Evolutionary conservation across 495 filamentous ascomycete species (phyloP).

Genomic region (Penicillium odoratum): DNA sequence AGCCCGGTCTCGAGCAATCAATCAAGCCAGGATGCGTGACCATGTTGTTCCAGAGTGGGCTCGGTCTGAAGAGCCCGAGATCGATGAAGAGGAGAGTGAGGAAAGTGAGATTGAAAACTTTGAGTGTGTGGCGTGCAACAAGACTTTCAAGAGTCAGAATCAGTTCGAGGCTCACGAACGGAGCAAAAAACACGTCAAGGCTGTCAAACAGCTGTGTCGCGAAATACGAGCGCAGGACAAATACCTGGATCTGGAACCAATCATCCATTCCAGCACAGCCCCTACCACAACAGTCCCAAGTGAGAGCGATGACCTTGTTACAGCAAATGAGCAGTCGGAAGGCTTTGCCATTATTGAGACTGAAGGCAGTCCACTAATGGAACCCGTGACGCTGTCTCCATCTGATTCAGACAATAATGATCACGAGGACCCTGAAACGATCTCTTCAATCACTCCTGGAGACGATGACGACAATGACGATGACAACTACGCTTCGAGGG

Average conservation of each 20-base stretch:
- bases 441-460: no score
- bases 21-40: slow-evolving; percentile 67
- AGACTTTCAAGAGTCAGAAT: slow-evolving; percentile 90
- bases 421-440: no score
- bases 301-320: slow-evolving; percentile 1
- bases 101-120: slow-evolving; percentile 58
- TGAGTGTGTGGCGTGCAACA: slow-evolving; percentile 90
- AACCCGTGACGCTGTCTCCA: background rate
- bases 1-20: slow-evolving; percentile 76
- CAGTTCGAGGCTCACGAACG: slow-evolving; percentile 93
- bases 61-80: slow-evolving; percentile 46
- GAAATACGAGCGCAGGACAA: slow-evolving; percentile 82
- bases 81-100: slow-evolving; percentile 58
- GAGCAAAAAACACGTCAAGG: slow-evolving; percentile 92
- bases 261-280: background rate
- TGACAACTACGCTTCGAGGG: slow-evolving; percentile 50
- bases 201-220: slow-evolving; percentile 71
- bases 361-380: background rate
- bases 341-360: background rate
- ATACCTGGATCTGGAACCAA: slow-evolving; percentile 30
- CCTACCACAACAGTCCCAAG: background rate
- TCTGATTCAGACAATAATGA: slow-evolving; percentile 5
- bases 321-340: background rate
- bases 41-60: slow-evolving; percentile 79
- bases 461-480: slow-evolving; percentile 18